Conservation (phyloP, 768 basidiomycete genomes). For the Albatrellus ellisii region DNA sequence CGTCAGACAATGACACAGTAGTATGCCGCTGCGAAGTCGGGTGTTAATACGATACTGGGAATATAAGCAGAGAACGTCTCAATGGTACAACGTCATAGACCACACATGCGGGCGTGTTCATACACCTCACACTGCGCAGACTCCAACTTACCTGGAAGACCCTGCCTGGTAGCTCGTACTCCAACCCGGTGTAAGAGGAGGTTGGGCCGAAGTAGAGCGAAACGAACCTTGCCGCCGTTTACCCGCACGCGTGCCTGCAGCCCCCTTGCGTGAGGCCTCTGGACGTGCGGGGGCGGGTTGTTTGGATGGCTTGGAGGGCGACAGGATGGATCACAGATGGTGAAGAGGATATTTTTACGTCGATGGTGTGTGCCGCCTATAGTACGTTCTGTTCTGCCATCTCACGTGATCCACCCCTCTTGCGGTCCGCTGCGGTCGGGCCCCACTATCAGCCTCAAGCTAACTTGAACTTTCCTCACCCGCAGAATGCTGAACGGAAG, state of each 20-base stretch:
- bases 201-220: conserved; percentile 13
- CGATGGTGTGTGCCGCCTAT: background rate
- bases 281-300: conserved; percentile 40
- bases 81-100: background rate
- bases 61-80: background rate
- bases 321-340: conserved; percentile 31
- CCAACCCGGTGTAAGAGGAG: conserved; percentile 40
- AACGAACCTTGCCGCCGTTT: conserved; percentile 18
- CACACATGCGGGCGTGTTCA: background rate
- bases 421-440: too few relatives aligned
- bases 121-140: background rate
- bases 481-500: too few relatives aligned
- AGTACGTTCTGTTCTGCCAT: too few relatives aligned
- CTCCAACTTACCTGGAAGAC: conserved; percentile 52
- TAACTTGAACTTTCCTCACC: too few relatives aligned
- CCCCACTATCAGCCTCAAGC: too few relatives aligned
- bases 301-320: conserved; percentile 53
- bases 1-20: too few relatives aligned
- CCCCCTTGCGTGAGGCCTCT: conserved; percentile 24
- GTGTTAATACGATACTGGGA: too few relatives aligned
- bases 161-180: conserved; percentile 84
- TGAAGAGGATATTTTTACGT: too few relatives aligned
- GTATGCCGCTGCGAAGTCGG: too few relatives aligned
- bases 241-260: conserved; percentile 24
- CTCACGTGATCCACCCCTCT: too few relatives aligned